A percentile compares a stretch with the other conserved stretches of the same genome.
Evolutionary conservation across 805 yeast genomes (phyloP).

Genomic region (Barnettozyma populi): DNA sequence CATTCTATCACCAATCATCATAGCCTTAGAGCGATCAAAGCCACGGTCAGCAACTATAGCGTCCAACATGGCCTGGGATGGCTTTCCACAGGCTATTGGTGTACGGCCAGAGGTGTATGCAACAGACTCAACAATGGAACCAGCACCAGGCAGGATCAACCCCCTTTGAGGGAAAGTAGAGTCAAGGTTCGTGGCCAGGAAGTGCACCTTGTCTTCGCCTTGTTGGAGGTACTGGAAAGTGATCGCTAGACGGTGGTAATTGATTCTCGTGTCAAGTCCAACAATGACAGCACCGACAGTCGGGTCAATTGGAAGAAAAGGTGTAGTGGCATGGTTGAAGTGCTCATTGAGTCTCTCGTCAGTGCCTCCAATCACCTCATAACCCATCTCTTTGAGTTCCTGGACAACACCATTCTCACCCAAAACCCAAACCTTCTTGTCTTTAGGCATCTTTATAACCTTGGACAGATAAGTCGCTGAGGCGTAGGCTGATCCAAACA

Average conservation of each 20-base stretch:
- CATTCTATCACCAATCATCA: constrained; percentile 94
- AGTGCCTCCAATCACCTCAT: constrained; percentile 74
- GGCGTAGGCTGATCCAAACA: constrained; percentile 90
- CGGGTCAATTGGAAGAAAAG: constrained; percentile 57
- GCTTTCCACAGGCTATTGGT: constrained; percentile 93
- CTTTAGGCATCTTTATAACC: constrained; percentile 67
- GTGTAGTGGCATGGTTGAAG: constrained; percentile 52
- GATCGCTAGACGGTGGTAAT: constrained; percentile 74
- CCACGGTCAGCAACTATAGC: constrained; percentile 63
- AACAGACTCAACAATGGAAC: constrained; percentile 77
- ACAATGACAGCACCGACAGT: constrained; percentile 84
- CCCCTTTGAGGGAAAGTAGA: constrained; percentile 92
- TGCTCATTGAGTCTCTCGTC: constrained; percentile 53
- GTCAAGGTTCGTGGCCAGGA: constrained; percentile 91
- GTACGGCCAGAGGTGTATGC: constrained; percentile 70
- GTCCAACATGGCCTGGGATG: constrained; percentile 84
- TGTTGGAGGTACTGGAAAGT: constrained; percentile 79
- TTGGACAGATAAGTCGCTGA: constrained; percentile 80
- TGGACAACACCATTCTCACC: constrained; percentile 85
- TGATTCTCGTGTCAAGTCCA: constrained; percentile 73
- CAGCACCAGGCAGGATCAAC: constrained; percentile 87
- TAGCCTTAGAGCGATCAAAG: constrained; percentile 52
- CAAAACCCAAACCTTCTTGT: constrained; percentile 78
- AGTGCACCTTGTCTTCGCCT: constrained; percentile 43
- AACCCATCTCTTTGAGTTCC: constrained; percentile 73